A percentile compares a stretch with the other conserved stretches of the same genome.
These are phyloP conservation scores for Grifola frondosa DNA, from an alignment of 1,284 basidiomycete genomes.

Conservation along the genomic window DNA sequence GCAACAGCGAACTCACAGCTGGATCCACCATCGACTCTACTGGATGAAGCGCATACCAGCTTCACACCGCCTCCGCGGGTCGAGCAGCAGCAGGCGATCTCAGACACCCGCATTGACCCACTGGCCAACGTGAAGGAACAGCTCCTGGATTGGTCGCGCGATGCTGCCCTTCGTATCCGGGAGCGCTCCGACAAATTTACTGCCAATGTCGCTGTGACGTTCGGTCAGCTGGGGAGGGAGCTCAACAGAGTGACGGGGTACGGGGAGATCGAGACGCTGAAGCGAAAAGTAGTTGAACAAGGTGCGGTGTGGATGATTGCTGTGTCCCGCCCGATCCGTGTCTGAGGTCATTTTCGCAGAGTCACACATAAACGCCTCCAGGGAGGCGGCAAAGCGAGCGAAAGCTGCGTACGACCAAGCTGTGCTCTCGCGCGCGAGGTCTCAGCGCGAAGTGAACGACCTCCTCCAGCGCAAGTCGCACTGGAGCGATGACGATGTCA, in stretches of 20 bases:
- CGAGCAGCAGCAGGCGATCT: not conserved
- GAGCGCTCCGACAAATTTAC: conserved; percentile 59
- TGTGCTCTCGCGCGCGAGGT: conserved; percentile 71
- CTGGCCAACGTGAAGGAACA: conserved; percentile 18
- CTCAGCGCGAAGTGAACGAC: conserved; percentile 89
- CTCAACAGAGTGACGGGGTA: conserved; percentile 90
- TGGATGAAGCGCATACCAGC: not conserved
- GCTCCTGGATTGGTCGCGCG: conserved; percentile 51
- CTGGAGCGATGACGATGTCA: conserved; percentile 84
- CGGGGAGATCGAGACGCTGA: conserved; percentile 83
- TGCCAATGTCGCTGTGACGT: conserved; percentile 50
- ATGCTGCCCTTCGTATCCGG: conserved; percentile 48
- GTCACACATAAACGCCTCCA: conserved; percentile 57
- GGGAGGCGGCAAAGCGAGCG: conserved; percentile 60
- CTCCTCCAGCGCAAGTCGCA: conserved; percentile 85
- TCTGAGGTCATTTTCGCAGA: conserved; percentile 50
- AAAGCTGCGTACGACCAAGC: conserved; percentile 77
- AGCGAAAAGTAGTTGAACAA: conserved; percentile 74
- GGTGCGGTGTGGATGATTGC: too few species aligned
- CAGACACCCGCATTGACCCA: not conserved
- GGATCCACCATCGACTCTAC: not conserved
- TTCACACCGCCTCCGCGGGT: not conserved
- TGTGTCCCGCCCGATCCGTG: too few species aligned
- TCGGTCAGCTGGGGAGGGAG: conserved; percentile 73
- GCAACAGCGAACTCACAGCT: not conserved